Percentiles rank a stretch among this genome's conserved stretches.
These are phyloP conservation scores for Tolypocladium nubicola DNA, from an alignment of 2,329 filamentous ascomycete genomes.

Conservation along the genomic window DNA sequence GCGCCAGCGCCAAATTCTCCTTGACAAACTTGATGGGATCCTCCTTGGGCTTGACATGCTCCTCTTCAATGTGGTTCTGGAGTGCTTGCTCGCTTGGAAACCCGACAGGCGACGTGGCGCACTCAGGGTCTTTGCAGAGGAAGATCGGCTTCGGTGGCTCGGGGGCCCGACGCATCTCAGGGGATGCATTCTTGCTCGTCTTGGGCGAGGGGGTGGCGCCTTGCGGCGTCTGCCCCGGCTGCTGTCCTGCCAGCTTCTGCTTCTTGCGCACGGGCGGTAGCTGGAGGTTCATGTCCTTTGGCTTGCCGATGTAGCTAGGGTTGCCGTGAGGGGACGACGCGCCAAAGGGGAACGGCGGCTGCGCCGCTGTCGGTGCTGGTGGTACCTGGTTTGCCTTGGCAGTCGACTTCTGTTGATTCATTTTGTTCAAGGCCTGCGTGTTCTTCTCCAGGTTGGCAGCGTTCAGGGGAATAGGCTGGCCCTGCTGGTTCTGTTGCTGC, in stretches of 20 bases:
- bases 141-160: slow-evolving; percentile 32
- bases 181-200: slow-evolving; percentile 34
- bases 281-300: slow-evolving; percentile 43
- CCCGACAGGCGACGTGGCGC: slow-evolving; percentile 36
- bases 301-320: slow-evolving; percentile 42
- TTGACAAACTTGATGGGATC: slow-evolving; percentile 42
- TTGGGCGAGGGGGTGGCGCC: slow-evolving; percentile 36
- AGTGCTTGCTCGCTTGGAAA: slow-evolving; percentile 46
- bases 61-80: slow-evolving; percentile 43
- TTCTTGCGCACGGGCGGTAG: slow-evolving; percentile 49
- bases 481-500: slow-evolving; percentile 13
- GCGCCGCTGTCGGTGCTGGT: slow-evolving; percentile 44
- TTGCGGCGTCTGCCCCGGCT: slow-evolving; percentile 27
- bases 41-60: slow-evolving; percentile 45
- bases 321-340: slow-evolving; percentile 48
- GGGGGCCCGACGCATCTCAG: slow-evolving; percentile 26
- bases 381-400: slow-evolving; percentile 40
- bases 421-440: slow-evolving; percentile 34
- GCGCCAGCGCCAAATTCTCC: slow-evolving; percentile 35
- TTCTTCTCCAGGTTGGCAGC: slow-evolving; percentile 42
- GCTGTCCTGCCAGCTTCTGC: slow-evolving; percentile 32
- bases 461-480: slow-evolving; percentile 25
- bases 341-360: slow-evolving; percentile 46
- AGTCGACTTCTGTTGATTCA: slow-evolving; percentile 23
- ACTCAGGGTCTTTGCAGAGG: slow-evolving; percentile 42